Evolutionary conservation across 2,329 filamentous ascomycete species (phyloP).

Genomic region (Xenoacremonium recifei): DNA sequence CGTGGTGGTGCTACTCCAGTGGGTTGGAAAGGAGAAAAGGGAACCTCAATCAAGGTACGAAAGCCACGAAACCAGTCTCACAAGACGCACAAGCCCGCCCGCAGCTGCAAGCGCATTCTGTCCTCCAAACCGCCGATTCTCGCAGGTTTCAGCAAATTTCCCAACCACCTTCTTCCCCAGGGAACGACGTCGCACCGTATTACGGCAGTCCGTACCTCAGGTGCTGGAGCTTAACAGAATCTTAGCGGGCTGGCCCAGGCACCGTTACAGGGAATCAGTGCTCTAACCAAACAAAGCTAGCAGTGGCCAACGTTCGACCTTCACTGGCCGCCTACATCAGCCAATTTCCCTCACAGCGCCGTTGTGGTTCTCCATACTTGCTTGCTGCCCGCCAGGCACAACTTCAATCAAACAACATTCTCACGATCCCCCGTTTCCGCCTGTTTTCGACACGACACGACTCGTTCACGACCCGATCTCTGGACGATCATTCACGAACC

Average conservation of each 20-base stretch:
- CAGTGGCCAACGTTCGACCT: constrained; percentile 15
- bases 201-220: too few relatives aligned
- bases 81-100: too few relatives aligned
- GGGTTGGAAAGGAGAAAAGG: constrained; percentile 4
- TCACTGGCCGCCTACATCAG: constrained; percentile 30
- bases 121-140: too few relatives aligned
- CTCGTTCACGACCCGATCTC: constrained; percentile 1
- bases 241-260: constrained; percentile 22
- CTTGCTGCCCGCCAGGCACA: constrained; percentile 13
- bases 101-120: too few relatives aligned
- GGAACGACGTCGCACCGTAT: not conserved
- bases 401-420: constrained; percentile 18
- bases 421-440: constrained; percentile 12
- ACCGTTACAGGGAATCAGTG: constrained; percentile 16
- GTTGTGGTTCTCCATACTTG: constrained; percentile 14
- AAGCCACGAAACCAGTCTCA: not conserved
- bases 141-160: too few relatives aligned
- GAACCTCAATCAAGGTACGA: not conserved
- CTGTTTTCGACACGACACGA: constrained; percentile 1
- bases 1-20: constrained; percentile 18
- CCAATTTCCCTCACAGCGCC: constrained; percentile 37
- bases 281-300: constrained; percentile 22
- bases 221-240: too few relatives aligned
- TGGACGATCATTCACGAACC: not conserved
- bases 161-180: not conserved